Base-by-base conservation (phyloP, 208 protist species). In the Trypanosoma melophagium region DNA sequence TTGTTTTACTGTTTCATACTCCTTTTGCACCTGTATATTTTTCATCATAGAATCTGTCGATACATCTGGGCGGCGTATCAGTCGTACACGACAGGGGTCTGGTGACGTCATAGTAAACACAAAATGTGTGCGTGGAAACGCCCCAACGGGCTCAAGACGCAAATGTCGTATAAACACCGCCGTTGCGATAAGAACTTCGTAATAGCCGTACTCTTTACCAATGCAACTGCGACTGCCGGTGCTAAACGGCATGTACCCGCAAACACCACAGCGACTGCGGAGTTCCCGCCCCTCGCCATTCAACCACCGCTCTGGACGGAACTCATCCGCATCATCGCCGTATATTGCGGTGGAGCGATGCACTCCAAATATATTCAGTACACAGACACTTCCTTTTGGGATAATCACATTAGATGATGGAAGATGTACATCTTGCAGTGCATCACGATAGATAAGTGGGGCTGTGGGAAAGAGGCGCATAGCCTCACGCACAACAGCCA, bases 181-280 rank as follows among this genome's bases (percentile, higher is more conserved):
- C 0, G 70, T 66, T 24, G 75, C 69, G 56, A 87, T 63, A 57
- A 87, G 78, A 7, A 81, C 54, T 57, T 84, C 81, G 8, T 76
- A 64, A 28, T 69, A 64, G n/a, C 73, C 77, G 53, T 82, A 80
- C 51, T 87, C 77, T 59, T 80, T 67, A 2, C 81, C 81, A 44
- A 87, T 84, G 75, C 81, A 87, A 60, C 73, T 79, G 47, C 81
- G 74, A 31, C 55, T 69, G 25, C 81, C 77, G 19, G 66, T 66
- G 58, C 81, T 84, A 58, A 87, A 87, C 0, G 81, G 81, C 31
- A 87, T 81, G 60, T 71, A 87, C 49, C 81, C 81, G 61, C 81
- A 87, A 1, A 65, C 68, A 3, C 81, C 81, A 60, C 77, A 84
- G 21, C 72, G 74, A 54, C 62, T 47, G 16, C 53, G 67, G 67